Evolutionary conservation across 208 protist species (phyloP).

Genomic region (Wallacemonas sp.): DNA sequence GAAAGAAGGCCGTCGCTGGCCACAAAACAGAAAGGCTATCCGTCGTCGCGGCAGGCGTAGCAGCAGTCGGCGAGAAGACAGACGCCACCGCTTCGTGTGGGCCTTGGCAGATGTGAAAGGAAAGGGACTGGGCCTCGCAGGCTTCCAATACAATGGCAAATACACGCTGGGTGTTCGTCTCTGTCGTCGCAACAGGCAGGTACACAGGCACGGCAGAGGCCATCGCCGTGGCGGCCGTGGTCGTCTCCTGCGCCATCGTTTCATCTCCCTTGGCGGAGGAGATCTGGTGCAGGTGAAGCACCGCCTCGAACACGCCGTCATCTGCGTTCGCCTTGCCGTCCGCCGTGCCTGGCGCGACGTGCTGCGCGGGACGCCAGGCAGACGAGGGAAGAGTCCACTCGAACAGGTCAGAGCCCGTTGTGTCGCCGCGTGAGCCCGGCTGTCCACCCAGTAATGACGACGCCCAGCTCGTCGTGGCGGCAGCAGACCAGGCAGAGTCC

Average conservation of each 20-base stretch:
- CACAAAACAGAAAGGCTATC: not conserved
- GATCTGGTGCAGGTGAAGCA: not conserved
- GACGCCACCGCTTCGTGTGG: not conserved
- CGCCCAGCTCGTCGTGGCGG: not conserved
- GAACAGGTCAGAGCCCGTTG: not conserved
- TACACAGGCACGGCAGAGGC: not conserved
- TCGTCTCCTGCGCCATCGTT: too few species aligned
- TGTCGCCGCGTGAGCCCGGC: not conserved
- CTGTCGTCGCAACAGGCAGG: not conserved
- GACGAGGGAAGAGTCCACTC: not conserved
- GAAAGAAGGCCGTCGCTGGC: slow-evolving; percentile 10
- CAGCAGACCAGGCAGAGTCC: not conserved
- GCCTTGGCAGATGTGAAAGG: slow-evolving; percentile 3
- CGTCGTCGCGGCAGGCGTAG: not conserved
- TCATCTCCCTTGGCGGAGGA: not conserved
- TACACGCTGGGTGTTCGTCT: not conserved
- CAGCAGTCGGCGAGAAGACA: not conserved
- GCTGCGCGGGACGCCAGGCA: not conserved
- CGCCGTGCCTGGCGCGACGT: not conserved
- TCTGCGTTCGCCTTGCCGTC: not conserved
- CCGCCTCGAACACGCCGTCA: not conserved
- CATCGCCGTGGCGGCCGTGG: not conserved
- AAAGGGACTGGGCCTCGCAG: not conserved
- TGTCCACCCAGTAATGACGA: not conserved
- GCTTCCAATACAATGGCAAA: slow-evolving; percentile 7